phyloP scores from a whole-genome alignment of 495 filamentous ascomycete genomes.

The Pyronema domesticum region DNA sequence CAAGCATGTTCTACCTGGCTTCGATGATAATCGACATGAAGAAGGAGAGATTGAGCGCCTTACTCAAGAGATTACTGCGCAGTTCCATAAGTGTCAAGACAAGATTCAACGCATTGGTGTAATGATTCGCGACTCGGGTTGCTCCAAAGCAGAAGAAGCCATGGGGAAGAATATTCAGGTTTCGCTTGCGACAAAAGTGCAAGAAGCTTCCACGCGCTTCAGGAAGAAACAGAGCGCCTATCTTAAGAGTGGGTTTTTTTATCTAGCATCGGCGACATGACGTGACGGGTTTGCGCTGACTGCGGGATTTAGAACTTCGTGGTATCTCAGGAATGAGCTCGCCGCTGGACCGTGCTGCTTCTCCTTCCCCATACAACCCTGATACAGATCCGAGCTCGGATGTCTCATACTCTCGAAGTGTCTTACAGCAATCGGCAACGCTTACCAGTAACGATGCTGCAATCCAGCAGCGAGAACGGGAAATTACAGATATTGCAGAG shows the following conservation, averaged over 20 bases:
- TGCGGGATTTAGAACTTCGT: slow-evolving; percentile 50
- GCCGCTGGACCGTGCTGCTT: slow-evolving; percentile 39
- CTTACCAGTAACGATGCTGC: slow-evolving; percentile 62
- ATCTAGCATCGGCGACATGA: not conserved
- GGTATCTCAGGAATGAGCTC: slow-evolving; percentile 49
- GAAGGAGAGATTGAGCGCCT: slow-evolving; percentile 77
- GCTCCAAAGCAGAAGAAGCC: slow-evolving; percentile 64
- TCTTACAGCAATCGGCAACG: slow-evolving; percentile 51
- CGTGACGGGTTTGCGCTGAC: slow-evolving; percentile 7
- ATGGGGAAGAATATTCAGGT: slow-evolving; percentile 96
- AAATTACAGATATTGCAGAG: slow-evolving; percentile 93
- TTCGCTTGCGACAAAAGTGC: slow-evolving; percentile 66
- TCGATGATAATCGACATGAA: slow-evolving; percentile 86
- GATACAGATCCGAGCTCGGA: slow-evolving; percentile 38
- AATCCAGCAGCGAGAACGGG: slow-evolving; percentile 84
- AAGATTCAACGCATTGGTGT: slow-evolving; percentile 70
- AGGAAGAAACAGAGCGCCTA: slow-evolving; percentile 95
- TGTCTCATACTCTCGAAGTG: slow-evolving; percentile 76
- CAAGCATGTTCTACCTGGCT: slow-evolving; percentile 91
- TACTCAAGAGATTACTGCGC: slow-evolving; percentile 73
- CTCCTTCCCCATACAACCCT: slow-evolving; percentile 20
- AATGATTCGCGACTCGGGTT: slow-evolving; percentile 48
- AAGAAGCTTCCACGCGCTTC: slow-evolving; percentile 83
- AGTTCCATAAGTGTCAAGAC: slow-evolving; percentile 77
- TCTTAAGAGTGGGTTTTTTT: slow-evolving; percentile 53